Percentiles rank a stretch among this genome's conserved stretches.
phyloP scores from a whole-genome alignment of 805 yeast genomes.

The Candida tibetensis region DNA sequence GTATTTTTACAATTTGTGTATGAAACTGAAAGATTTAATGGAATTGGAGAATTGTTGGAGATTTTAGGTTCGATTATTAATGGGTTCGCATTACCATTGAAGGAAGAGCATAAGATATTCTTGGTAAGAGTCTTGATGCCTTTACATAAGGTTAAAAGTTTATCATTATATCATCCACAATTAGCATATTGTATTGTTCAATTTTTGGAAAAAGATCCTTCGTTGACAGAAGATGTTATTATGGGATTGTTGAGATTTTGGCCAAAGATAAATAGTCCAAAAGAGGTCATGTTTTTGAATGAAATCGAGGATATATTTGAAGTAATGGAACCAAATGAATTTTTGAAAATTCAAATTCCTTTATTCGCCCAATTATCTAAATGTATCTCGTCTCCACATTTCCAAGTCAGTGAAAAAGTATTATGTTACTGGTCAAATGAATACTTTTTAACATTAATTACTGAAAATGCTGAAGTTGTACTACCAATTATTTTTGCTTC shows the following conservation, averaged over 20 bases:
- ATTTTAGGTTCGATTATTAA: conserved; percentile 94
- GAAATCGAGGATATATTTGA: conserved; percentile 97
- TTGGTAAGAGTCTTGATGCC: conserved; percentile 84
- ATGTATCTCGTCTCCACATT: conserved; percentile 92
- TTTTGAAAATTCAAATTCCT: conserved; percentile 87
- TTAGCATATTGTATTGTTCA: conserved; percentile 96
- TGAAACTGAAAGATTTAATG: conserved; percentile 94
- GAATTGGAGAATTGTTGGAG: conserved; percentile 91
- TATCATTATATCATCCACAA: conserved; percentile 93
- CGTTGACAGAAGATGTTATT: conserved; percentile 91
- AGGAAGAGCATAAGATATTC: conserved; percentile 94
- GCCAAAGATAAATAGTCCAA: conserved; percentile 95
- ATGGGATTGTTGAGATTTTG: conserved; percentile 90
- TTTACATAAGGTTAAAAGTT: conserved; percentile 84
- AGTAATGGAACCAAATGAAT: conserved; percentile 91
- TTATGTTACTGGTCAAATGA: conserved; percentile 94
- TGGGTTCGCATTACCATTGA: conserved; percentile 95
- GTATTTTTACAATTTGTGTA: conserved; percentile 90
- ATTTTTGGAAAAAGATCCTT: conserved; percentile 91
- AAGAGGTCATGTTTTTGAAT: conserved; percentile 92
- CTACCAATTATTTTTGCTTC: conserved; percentile 90
- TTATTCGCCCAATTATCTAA: conserved; percentile 89
- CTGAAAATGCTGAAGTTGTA: conserved; percentile 89
- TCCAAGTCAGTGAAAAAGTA: conserved; percentile 95
- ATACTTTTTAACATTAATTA: conserved; percentile 82